Evolutionary conservation across 129 eudicot species (phyloP), one percentile per base, ranked within the genome.

Genomic region (Escallonia rubra): DNA sequence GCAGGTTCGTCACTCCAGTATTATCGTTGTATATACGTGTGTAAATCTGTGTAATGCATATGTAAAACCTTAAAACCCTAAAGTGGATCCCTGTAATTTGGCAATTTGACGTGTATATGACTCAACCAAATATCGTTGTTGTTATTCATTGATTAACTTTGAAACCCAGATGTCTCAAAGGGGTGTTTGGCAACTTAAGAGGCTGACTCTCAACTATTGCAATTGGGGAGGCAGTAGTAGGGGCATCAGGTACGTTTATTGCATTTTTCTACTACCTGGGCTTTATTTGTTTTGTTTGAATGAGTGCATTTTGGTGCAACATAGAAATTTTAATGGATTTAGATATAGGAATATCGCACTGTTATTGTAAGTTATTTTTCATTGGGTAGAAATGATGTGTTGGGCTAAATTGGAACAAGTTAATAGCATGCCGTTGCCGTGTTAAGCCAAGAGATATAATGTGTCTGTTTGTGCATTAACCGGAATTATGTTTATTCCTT

Each of bases 221-320:
- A 76, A 91, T 60, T 85, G 88, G 88, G 94, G 97, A 48, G 97
- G 97, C 65, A 91, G 97, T 65, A 88, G 97, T 59, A 79, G 94
- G 64, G 97, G 96, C 52, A 82, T 80, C 68, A 85, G 90, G 97
- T 91, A 71, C 59, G 15, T 12, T 57, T 10, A 6, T n/a, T 67
- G 1, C 34, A 13, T 41, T 23, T 16, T 54, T 67, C 6, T 7
- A 6, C 0, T 42, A 10, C 6, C 9, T 43, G 14, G 0, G n/a
- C 7, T 41, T 6, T 5, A 11, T 41, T 11, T 41, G n/a, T 42
- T 6, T 41, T 8, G 5, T 53, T 3, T 5, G 43, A 10, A 23
- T 1, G 34, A 23, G 34, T 23, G 3, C 11, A 3, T 3, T 41
- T 60, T 60, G 3, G 38, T 14, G 41, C 39, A 39, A 45, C 56